These are phyloP conservation scores for Aspergillus saccharolyticus DNA, from an alignment of 495 filamentous ascomycete genomes.

Conservation along the genomic window DNA sequence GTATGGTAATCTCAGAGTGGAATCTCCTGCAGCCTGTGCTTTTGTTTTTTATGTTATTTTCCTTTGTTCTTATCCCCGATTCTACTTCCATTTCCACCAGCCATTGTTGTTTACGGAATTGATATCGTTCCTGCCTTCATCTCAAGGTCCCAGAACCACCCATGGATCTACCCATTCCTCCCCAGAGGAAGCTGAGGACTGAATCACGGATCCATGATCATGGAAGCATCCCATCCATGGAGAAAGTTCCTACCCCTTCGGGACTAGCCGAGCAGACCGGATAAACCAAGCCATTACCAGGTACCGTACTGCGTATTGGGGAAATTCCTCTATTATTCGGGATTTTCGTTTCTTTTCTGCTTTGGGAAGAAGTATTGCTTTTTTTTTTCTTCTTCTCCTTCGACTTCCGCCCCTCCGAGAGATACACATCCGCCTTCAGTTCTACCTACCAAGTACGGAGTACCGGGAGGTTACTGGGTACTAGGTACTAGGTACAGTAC, in stretches of 20 bases:
- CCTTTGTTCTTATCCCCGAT: not conserved
- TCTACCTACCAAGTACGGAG: no score
- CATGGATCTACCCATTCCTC: not conserved
- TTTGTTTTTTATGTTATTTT: not conserved
- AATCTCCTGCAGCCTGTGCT: not conserved
- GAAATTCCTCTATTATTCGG: no score
- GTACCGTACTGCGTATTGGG: constrained; percentile 15
- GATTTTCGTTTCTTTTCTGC: no score
- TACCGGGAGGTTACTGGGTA: no score
- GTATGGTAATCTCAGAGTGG: not conserved
- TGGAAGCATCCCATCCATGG: no score
- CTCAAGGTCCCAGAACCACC: not conserved
- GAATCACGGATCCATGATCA: no score
- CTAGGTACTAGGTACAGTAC: no score
- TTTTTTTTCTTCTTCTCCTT: no score
- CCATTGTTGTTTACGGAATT: not conserved
- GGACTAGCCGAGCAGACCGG: constrained; percentile 6
- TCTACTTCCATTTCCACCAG: not conserved
- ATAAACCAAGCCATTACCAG: constrained; percentile 13
- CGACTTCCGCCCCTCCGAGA: constrained; percentile 1
- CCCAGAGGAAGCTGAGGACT: not conserved
- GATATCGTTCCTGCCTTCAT: not conserved
- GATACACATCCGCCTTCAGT: no score
- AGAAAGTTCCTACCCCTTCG: constrained; percentile 5
- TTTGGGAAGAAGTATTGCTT: no score